Percentiles rank a stretch among this genome's conserved stretches.
phyloP scores from a whole-genome alignment of 352 stramenopile species.

The Phytophthora pluvialis region DNA sequence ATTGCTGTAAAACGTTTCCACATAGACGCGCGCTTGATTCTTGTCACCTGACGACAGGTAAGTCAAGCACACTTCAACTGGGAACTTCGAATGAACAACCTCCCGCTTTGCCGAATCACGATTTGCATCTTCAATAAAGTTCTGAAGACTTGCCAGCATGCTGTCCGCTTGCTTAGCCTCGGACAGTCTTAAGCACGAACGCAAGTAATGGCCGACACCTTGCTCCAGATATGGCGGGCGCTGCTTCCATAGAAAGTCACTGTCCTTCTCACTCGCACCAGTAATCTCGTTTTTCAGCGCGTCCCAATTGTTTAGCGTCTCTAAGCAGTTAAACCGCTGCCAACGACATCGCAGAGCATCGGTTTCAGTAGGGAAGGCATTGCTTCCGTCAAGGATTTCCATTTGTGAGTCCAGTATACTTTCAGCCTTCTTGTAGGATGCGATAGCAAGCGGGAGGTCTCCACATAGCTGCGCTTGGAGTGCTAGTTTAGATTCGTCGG shows the following conservation, averaged over 20 bases:
- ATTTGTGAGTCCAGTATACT: conserved; percentile 47
- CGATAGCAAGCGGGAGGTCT: conserved; percentile 72
- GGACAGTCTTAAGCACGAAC: conserved; percentile 47
- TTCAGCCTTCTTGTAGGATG: conserved; percentile 77
- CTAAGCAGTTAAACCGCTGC: conserved; percentile 68
- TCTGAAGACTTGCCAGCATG: conserved; percentile 30
- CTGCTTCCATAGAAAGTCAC: conserved; percentile 62
- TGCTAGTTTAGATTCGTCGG: conserved; percentile 61
- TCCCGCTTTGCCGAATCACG: conserved; percentile 44
- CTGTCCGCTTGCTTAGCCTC: conserved; percentile 16
- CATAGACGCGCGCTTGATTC: conserved; percentile 52
- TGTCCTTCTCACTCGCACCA: conserved; percentile 18
- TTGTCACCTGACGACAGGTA: conserved; percentile 52
- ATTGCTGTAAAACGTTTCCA: conserved; percentile 64
- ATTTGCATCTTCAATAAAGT: conserved; percentile 32
- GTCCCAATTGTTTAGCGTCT: conserved; percentile 76
- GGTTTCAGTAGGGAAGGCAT: conserved; percentile 36
- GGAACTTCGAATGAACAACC: conserved; percentile 51
- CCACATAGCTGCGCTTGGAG: conserved; percentile 70
- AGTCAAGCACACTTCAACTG: conserved; percentile 56
- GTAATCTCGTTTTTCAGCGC: conserved; percentile 55
- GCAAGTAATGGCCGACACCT: conserved; percentile 60
- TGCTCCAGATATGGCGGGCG: conserved; percentile 72
- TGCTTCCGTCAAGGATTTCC: conserved; percentile 43
- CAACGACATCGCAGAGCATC: conserved; percentile 66